A percentile compares a stretch with the other conserved stretches of the same genome.
Evolutionary conservation across 768 basidiomycete species (phyloP).

Genomic region (Naganishia onofrii): DNA sequence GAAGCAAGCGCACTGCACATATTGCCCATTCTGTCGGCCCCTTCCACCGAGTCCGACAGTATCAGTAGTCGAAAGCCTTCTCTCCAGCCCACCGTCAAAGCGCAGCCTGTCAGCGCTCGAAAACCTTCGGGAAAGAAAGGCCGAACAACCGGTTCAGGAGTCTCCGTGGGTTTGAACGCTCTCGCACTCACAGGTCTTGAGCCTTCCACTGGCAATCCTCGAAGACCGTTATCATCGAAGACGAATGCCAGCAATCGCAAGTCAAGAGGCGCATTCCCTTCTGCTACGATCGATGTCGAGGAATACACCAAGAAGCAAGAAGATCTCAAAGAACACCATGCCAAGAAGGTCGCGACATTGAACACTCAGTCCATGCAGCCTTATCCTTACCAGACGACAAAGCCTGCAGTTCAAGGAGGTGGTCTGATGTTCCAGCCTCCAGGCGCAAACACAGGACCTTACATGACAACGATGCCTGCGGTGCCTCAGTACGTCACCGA

Average conservation of each 20-base stretch:
- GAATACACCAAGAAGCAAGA: slow-evolving; percentile 12
- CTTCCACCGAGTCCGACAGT: neutral
- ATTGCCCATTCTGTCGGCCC: neutral
- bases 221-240: neutral
- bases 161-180: neutral
- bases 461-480: neutral
- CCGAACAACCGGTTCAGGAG: neutral
- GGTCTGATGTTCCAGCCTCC: neutral
- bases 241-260: slow-evolving; percentile 5
- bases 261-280: neutral
- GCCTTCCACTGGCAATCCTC: neutral
- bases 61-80: neutral
- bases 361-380: neutral
- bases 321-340: neutral
- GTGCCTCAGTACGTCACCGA: neutral
- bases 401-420: neutral
- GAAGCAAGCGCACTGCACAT: neutral
- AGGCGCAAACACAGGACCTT: neutral
- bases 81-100: neutral
- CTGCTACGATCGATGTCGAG: slow-evolving; percentile 5
- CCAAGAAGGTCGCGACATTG: neutral
- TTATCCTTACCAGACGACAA: neutral
- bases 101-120: neutral
- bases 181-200: slow-evolving; percentile 3
- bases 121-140: neutral